Evolutionary conservation across 176 grass and related monocot species (phyloP).

Genomic region (Oryza brachyantha): DNA sequence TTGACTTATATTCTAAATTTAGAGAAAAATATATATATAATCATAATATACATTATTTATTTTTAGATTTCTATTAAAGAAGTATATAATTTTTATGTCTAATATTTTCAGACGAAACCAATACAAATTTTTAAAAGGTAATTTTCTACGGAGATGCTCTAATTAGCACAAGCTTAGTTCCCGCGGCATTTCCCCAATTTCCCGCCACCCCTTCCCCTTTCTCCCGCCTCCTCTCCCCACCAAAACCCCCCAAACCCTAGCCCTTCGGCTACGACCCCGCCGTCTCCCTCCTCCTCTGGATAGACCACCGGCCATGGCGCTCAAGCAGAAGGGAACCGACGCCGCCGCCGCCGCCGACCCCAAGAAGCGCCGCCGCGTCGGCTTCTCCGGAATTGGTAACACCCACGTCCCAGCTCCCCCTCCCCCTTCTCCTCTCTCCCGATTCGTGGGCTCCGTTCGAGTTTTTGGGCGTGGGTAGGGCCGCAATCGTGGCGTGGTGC

Average conservation of each 20-base stretch:
- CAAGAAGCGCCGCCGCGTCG: conserved; percentile 86
- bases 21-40: too few relatives aligned
- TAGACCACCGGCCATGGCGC: conserved; percentile 55
- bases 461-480: background rate
- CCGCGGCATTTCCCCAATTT: conserved; percentile 40
- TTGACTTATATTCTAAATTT: too few relatives aligned
- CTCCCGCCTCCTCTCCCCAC: conserved; percentile 14
- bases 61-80: too few relatives aligned
- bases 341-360: conserved; percentile 34
- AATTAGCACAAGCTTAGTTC: too few relatives aligned
- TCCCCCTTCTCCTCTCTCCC: background rate
- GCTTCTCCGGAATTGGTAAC: conserved; percentile 69
- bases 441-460: background rate
- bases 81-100: too few relatives aligned
- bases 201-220: conserved; percentile 10
- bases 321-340: conserved; percentile 67
- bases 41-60: too few relatives aligned
- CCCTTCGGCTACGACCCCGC: background rate
- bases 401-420: background rate
- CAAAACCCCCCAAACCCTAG: conserved; percentile 48
- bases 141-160: too few relatives aligned
- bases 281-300: background rate
- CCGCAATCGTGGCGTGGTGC: background rate
- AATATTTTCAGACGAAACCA: too few relatives aligned
- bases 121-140: too few relatives aligned